Percentiles rank a stretch among this genome's conserved stretches.
These are phyloP conservation scores for Suhomyces tanzawaensis DNA, from an alignment of 805 yeast genomes.

Conservation along the genomic window DNA sequence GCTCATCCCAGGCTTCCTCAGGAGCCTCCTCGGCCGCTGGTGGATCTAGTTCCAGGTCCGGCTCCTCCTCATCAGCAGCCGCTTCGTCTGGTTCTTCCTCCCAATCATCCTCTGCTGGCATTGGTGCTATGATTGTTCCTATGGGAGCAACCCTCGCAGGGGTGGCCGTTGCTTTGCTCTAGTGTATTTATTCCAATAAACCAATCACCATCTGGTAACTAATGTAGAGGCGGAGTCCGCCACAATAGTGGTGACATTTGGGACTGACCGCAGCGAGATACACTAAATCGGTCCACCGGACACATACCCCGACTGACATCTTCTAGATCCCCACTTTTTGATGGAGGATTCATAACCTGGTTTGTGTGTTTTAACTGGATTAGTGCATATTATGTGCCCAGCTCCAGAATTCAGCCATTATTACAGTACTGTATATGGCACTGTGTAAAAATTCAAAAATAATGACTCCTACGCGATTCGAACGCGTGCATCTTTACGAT, in stretches of 20 bases:
- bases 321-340: neutral
- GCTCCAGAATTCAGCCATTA: no score
- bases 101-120: constrained; percentile 1
- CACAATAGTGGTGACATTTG: no score
- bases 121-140: constrained; percentile 5
- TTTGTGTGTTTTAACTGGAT: no score
- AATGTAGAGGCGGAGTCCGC: no score
- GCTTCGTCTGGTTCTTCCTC: constrained; percentile 7
- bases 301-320: neutral
- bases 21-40: constrained; percentile 9
- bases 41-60: constrained; percentile 2
- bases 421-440: no score
- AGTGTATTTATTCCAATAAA: neutral
- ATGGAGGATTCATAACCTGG: neutral
- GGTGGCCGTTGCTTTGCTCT: constrained; percentile 4
- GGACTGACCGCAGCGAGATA: no score
- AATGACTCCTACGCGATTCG: constrained; percentile 14
- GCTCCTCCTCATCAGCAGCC: neutral
- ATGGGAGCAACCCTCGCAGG: constrained; percentile 7
- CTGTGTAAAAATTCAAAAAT: no score
- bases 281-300: neutral
- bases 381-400: no score
- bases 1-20: constrained; percentile 3
- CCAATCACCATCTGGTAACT: no score
- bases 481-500: constrained; percentile 14